Evolutionary conservation across 495 filamentous ascomycete genomes (phyloP), one percentile per base, ranked within the genome.

Genomic region (Daldinia concentrica): DNA sequence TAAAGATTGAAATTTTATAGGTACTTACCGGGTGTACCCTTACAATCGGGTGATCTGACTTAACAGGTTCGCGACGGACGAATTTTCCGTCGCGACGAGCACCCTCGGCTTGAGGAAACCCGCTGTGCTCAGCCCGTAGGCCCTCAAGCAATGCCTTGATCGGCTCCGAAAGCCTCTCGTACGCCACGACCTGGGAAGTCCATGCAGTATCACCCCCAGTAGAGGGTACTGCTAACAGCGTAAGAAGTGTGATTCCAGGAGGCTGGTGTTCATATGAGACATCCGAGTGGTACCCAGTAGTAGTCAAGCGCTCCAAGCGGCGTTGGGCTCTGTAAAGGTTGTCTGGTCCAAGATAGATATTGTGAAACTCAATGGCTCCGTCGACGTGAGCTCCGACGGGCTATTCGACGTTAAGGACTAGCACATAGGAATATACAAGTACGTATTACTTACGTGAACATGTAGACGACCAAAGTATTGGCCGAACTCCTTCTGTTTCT

Each of bases 121-220:
- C 90, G 14, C 88, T 90, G 77, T 94, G 92, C 12, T 91, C 79
- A 6, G 92, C 92, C 4, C 87, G 89, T 51, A 94, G 82, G 26
- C 86, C 84, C 64, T 93, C 90, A 2, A 94, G 87, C 51, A 91
- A 88, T 52, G 85, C 88, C 73, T 92, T 89, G 84, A 94, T 91
- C 22, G 83, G 83, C 0, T 82, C 76, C 0, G 91, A 93, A 12
- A 95, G 84, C 1, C 85, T 77, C 65, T 91, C 89, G 68, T 93
- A 94, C 15, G 90, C 91, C 3, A 86, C 90, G 61, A 91, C 91
- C 66, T 92, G 90, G 3, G 89, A 91, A 0, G 88, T 85, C 91
- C 91, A 93, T 9, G 88, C 86, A 0, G 91, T 94, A 67, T 93
- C 92, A 24, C 92, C 92, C 37, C 92, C 92, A 8, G 89, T 91